A percentile compares a stretch with the other conserved stretches of the same genome.
These are phyloP conservation scores for Trichoderma afroharzianum DNA, from an alignment of 2,329 filamentous ascomycete genomes.

Conservation along the genomic window DNA sequence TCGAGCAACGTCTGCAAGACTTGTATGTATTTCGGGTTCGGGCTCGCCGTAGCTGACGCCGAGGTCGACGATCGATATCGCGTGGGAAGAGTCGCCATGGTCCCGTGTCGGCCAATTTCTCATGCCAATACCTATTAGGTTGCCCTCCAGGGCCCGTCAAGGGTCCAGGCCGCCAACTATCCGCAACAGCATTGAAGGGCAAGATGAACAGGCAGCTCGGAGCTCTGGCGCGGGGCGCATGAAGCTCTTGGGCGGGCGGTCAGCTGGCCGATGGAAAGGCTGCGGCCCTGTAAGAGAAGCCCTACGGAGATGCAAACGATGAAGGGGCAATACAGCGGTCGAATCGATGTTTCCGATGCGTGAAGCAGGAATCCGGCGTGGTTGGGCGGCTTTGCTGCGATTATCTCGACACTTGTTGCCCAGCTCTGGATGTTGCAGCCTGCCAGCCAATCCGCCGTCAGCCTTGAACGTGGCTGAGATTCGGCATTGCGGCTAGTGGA, in stretches of 20 bases:
- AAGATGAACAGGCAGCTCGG: slow-evolving; percentile 19
- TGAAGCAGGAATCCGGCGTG: neutral
- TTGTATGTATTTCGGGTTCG: slow-evolving; percentile 53
- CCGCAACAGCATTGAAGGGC: slow-evolving; percentile 34
- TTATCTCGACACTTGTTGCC: neutral
- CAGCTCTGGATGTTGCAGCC: slow-evolving; percentile 25
- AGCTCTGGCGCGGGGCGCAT: slow-evolving; percentile 29
- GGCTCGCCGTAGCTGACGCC: slow-evolving; percentile 52
- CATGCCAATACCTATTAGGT: slow-evolving; percentile 25
- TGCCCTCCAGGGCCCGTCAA: slow-evolving; percentile 35
- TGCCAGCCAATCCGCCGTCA: slow-evolving; percentile 26
- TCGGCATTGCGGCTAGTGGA: slow-evolving; percentile 16
- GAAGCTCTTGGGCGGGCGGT: slow-evolving; percentile 15
- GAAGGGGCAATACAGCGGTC: neutral
- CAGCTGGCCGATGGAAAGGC: neutral
- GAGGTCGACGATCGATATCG: slow-evolving; percentile 64
- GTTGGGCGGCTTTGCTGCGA: neutral
- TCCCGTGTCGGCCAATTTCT: slow-evolving; percentile 27
- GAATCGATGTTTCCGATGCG: neutral
- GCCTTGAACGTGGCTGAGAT: slow-evolving; percentile 31
- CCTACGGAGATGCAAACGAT: neutral
- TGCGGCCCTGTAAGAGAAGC: neutral
- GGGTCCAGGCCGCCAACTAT: slow-evolving; percentile 34
- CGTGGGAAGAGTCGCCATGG: slow-evolving; percentile 51
- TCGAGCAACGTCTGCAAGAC: slow-evolving; percentile 55